These are phyloP conservation scores for Nepenthes gracilis DNA, from an alignment of 148 eudicot genomes.

Conservation along the genomic window DNA sequence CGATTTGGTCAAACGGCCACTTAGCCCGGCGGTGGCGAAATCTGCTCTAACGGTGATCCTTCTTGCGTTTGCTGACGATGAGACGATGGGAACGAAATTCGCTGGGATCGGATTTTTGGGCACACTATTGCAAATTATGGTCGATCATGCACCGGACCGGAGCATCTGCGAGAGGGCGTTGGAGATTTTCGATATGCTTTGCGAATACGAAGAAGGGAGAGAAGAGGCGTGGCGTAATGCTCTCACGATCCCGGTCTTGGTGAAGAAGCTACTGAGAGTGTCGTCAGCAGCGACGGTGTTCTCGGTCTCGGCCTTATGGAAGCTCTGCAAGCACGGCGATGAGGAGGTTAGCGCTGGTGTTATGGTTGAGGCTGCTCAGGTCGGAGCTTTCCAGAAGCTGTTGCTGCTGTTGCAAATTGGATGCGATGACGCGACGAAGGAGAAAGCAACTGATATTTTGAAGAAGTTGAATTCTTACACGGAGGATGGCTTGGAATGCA, in stretches of 20 bases:
- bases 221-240: constrained; percentile 20
- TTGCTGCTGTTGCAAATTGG: constrained; percentile 53
- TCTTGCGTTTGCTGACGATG: not conserved
- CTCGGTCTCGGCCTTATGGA: constrained; percentile 37
- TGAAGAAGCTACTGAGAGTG: constrained; percentile 36
- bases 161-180: constrained; percentile 28
- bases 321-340: constrained; percentile 24
- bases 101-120: not conserved
- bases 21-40: not conserved
- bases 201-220: constrained; percentile 16
- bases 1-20: not conserved
- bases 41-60: not conserved
- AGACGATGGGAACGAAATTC: not conserved
- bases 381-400: constrained; percentile 46
- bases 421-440: constrained; percentile 40
- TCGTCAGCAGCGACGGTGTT: constrained; percentile 28
- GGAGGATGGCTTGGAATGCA: constrained; percentile 24
- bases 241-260: constrained; percentile 28
- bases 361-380: constrained; percentile 34
- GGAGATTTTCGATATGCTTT: constrained; percentile 25
- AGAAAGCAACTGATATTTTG: constrained; percentile 47
- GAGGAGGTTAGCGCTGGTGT: not conserved
- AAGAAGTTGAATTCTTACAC: constrained; percentile 35
- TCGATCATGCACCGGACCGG: not conserved
- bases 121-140: not conserved